Percentiles rank a stretch among this genome's conserved stretches.
Conservation (phyloP, 2,329 filamentous ascomycete genomes). For the Colletotrichum plurivorum region DNA sequence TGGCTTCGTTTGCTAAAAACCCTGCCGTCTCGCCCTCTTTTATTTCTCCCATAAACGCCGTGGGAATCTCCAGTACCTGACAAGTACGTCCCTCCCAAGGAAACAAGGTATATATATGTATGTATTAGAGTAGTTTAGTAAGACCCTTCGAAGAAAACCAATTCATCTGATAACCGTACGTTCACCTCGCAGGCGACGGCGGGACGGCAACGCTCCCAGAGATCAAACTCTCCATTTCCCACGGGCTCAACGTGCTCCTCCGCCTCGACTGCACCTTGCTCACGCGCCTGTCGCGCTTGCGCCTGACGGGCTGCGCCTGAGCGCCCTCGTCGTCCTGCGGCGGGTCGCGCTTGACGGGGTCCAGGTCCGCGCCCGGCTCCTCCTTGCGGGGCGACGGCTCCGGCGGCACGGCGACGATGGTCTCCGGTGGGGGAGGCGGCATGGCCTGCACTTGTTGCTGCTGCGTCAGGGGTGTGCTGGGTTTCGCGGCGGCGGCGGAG, state of each 20-base stretch:
- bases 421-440: slow-evolving; percentile 41
- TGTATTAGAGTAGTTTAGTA: not conserved
- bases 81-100: not conserved
- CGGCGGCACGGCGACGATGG: slow-evolving; percentile 20
- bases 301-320: slow-evolving; percentile 51
- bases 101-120: slow-evolving; percentile 15
- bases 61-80: slow-evolving; percentile 9
- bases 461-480: slow-evolving; percentile 48
- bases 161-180: not conserved
- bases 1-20: not conserved
- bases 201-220: slow-evolving; percentile 50
- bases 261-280: slow-evolving; percentile 73
- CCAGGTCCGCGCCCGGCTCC: slow-evolving; percentile 42
- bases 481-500: slow-evolving; percentile 46
- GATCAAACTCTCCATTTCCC: slow-evolving; percentile 79
- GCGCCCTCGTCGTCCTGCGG: slow-evolving; percentile 20
- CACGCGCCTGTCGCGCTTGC: slow-evolving; percentile 66
- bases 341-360: slow-evolving; percentile 53
- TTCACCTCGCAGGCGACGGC: slow-evolving; percentile 34
- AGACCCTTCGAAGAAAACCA: not conserved
- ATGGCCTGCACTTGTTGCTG: slow-evolving; percentile 38
- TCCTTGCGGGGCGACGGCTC: slow-evolving; percentile 12
- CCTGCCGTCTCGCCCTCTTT: slow-evolving; percentile 4
- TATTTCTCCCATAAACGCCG: not conserved
- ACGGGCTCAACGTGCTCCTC: slow-evolving; percentile 81